Conservation (phyloP, 139 green algal genomes). For the Coelastrella sp. region DNA sequence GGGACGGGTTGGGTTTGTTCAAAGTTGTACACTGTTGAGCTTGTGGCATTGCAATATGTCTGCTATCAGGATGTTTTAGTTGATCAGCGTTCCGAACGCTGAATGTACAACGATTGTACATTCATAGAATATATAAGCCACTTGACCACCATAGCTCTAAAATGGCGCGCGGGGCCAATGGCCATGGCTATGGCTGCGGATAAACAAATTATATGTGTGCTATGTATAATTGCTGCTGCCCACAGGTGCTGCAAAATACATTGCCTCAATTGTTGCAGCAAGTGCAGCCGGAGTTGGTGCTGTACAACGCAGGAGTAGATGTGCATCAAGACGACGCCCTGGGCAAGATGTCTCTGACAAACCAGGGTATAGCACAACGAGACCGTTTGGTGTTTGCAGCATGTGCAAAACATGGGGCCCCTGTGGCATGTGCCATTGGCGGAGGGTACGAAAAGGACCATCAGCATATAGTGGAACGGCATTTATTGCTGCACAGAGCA, state of each 20-base stretch:
- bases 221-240: neutral
- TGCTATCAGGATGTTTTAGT: too few species aligned
- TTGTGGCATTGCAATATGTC: too few species aligned
- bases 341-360: conserved; percentile 59
- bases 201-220: neutral
- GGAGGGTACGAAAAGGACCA: conserved; percentile 69
- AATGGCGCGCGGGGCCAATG: too few species aligned
- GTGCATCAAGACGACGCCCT: conserved; percentile 67
- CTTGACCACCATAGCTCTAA: too few species aligned
- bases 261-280: conserved; percentile 64
- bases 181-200: neutral
- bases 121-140: too few species aligned
- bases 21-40: too few species aligned
- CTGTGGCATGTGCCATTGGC: conserved; percentile 66
- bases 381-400: conserved; percentile 59
- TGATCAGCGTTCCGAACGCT: too few species aligned
- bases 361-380: conserved; percentile 58
- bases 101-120: too few species aligned
- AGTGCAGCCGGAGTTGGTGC: conserved; percentile 58
- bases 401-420: conserved; percentile 52
- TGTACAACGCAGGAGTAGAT: conserved; percentile 78
- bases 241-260: conserved; percentile 50
- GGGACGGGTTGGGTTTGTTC: too few species aligned
- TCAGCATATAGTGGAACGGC: conserved; percentile 58
- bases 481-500: conserved; percentile 62